phyloP scores from a whole-genome alignment of 176 grass and related monocot species.

The Cymbopogon citratus region DNA sequence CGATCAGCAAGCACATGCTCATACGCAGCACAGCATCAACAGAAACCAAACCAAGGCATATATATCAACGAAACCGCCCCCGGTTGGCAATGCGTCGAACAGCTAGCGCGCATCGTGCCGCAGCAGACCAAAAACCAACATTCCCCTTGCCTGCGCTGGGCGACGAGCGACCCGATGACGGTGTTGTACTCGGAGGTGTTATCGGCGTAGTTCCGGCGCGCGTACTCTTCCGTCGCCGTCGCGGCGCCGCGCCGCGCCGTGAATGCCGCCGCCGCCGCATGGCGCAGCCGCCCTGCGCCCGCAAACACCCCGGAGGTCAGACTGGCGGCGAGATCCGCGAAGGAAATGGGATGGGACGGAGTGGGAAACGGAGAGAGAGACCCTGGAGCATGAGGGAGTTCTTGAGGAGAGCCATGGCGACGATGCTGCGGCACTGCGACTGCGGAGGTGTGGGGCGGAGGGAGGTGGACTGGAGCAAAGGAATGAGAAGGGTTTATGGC shows the following conservation, averaged over 20 bases:
- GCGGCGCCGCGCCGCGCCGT: slow-evolving; percentile 39
- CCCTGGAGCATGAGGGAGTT: slow-evolving; percentile 49
- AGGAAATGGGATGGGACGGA: not conserved
- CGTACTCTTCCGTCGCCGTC: slow-evolving; percentile 58
- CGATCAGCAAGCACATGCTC: not conserved
- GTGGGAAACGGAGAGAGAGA: not conserved
- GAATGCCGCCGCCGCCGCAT: not conserved
- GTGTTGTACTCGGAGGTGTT: slow-evolving; percentile 89
- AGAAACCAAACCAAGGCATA: not conserved
- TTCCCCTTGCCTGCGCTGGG: slow-evolving; percentile 59
- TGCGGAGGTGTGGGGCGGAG: not conserved
- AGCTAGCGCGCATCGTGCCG: slow-evolving; percentile 23
- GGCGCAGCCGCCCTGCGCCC: slow-evolving; percentile 35
- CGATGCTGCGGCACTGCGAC: not conserved
- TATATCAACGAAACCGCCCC: not conserved
- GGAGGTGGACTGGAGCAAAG: not conserved
- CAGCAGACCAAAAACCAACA: not conserved
- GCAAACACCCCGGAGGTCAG: slow-evolving; percentile 9
- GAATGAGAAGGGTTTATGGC: slow-evolving; percentile 31
- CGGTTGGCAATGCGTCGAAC: slow-evolving; percentile 39
- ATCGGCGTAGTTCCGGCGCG: slow-evolving; percentile 81
- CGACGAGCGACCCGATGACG: slow-evolving; percentile 80
- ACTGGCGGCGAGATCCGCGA: not conserved
- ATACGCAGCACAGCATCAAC: not conserved
- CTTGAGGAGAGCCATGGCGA: slow-evolving; percentile 67